Evolutionary conservation across 2,329 filamentous ascomycete genomes (phyloP), one percentile per base, ranked within the genome.

Genomic region (Colletotrichum gloeosporioides): DNA sequence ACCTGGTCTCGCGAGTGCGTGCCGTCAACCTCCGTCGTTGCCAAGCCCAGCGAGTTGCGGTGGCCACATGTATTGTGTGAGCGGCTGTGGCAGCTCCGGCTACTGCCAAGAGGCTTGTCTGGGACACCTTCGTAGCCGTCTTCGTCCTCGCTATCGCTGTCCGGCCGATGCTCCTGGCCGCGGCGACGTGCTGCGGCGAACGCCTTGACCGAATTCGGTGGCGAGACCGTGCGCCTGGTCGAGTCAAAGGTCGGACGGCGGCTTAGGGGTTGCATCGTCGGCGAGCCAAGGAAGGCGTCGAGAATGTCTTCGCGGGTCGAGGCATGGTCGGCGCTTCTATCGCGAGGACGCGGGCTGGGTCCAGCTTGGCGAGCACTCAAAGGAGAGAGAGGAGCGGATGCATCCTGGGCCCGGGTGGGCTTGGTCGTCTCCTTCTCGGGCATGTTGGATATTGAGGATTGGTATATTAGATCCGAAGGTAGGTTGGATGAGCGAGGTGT

Each of bases 151-250:
- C 9, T 25, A 9, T 74, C 70, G 71, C 89, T 87, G 8, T 88
- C 86, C n/a, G 82, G 81, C 78, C 77, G 83, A 31, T 80, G 79
- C 75, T 93, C 95, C 62, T 96, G 94, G 81, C 96, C 95, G 73
- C 96, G 93, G 73, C 95, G 95, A 66, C 95, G 93, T 71, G 95
- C 95, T 81, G 96, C 95, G 29, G 96, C 97, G 85, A 99, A 99
- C 6, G 97, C 97, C 84, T 99, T 98, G 69, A 99, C 96, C 0
- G 97, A 99, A 84, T 98, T 99, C 10, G 97, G 96, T 18, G 96
- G 74, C 7, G 74, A 76, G 29, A 65, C 49, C 5, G 74, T 76
- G 64, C 74, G 74, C 18, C 71, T 83, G 59, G 88, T 84, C 2
- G 91, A 91, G 32, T 89, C 89, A 71, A 93, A 86, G 67, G 90